These are phyloP conservation scores for Linderina pennispora DNA, from an alignment of 192 early-diverging fungal genomes.

Conservation along the genomic window DNA sequence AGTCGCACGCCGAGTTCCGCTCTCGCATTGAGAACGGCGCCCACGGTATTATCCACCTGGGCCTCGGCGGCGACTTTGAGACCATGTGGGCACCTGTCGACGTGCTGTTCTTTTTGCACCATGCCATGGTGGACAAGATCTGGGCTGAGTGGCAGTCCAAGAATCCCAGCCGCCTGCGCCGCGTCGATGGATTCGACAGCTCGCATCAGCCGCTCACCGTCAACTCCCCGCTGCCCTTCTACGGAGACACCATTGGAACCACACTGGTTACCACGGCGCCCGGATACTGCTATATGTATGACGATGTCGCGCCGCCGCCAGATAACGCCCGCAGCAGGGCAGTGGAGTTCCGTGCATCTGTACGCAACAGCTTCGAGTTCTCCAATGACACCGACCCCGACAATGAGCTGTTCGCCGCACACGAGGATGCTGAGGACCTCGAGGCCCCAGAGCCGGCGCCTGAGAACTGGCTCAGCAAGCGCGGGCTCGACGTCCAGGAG, in stretches of 20 bases:
- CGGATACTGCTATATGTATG: slow-evolving; percentile 46
- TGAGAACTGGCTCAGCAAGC: slow-evolving; percentile 20
- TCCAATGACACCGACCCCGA: neutral
- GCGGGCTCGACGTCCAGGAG: slow-evolving; percentile 31
- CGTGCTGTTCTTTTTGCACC: slow-evolving; percentile 61
- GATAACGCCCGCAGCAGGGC: slow-evolving; percentile 1
- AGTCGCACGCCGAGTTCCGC: slow-evolving; percentile 43
- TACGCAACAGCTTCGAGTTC: slow-evolving; percentile 8
- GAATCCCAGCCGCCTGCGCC: slow-evolving; percentile 20
- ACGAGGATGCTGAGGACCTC: slow-evolving; percentile 14
- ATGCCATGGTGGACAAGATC: slow-evolving; percentile 59
- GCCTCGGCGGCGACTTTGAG: slow-evolving; percentile 48
- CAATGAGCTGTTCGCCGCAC: neutral
- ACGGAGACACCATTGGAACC: slow-evolving; percentile 30
- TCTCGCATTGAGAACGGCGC: slow-evolving; percentile 48
- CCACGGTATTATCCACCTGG: slow-evolving; percentile 46
- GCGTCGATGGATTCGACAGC: slow-evolving; percentile 31
- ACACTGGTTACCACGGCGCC: slow-evolving; percentile 28
- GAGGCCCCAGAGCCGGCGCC: slow-evolving; percentile 33
- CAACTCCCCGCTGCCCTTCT: slow-evolving; percentile 36
- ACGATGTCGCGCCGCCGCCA: slow-evolving; percentile 35
- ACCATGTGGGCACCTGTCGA: slow-evolving; percentile 50
- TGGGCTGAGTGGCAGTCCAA: slow-evolving; percentile 53
- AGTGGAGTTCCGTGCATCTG: slow-evolving; percentile 6
- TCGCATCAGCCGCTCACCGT: slow-evolving; percentile 21